Conservation (phyloP, 352 stramenopile genomes). For the Pythium phragmitis region DNA sequence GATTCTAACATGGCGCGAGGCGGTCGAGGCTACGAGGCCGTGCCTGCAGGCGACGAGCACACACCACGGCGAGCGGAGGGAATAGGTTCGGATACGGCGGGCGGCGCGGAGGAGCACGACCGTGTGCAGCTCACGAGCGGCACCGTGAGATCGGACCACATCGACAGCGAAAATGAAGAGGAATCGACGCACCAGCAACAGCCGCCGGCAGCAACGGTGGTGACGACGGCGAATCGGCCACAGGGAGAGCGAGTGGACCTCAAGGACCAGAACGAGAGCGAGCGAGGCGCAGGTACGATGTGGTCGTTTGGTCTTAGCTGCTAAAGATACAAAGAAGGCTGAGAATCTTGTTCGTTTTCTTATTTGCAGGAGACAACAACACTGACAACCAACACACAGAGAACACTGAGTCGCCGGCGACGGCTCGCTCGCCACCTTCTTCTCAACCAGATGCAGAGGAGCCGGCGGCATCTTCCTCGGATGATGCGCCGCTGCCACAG, state of each 20-base stretch:
- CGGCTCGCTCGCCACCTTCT: not conserved
- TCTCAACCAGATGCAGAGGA: not conserved
- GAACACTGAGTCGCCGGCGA: not conserved
- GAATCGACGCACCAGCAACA: conserved; percentile 10
- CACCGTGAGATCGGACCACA: conserved; percentile 14
- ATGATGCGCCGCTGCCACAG: conserved; percentile 21
- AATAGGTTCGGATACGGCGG: not conserved
- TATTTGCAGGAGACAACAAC: conserved; percentile 1
- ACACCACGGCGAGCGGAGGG: conserved; percentile 10
- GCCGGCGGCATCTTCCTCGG: not conserved
- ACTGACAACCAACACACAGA: conserved; percentile 7
- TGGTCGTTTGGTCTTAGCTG: not conserved
- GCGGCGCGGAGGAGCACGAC: conserved; percentile 25
- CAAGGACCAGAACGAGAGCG: conserved; percentile 10
- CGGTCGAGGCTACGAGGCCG: conserved; percentile 53
- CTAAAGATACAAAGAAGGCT: not conserved
- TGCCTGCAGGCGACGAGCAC: conserved; percentile 39
- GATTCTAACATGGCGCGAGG: conserved; percentile 40
- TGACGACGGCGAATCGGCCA: not conserved
- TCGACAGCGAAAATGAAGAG: conserved; percentile 17
- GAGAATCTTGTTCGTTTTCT: not conserved
- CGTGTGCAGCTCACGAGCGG: conserved; percentile 24
- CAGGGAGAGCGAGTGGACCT: conserved; percentile 17
- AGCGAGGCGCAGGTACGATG: not conserved
- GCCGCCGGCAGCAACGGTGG: not conserved